Evolutionary conservation across 1,139 yeast genomes (phyloP), one percentile per base, ranked within the genome.

Genomic region (Arxiozyma bovina): DNA sequence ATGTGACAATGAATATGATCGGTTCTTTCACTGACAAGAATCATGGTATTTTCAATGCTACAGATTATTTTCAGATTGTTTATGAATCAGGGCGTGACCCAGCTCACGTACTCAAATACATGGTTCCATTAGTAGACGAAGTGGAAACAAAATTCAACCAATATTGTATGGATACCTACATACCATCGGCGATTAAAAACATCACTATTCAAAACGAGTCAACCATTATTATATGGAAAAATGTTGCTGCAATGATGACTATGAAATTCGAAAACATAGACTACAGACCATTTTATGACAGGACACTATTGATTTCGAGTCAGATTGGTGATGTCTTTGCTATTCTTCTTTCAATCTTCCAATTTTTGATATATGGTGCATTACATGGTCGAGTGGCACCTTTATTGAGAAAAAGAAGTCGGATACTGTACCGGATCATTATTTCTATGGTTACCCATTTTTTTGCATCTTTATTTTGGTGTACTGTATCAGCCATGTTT

Each of bases 241-340:
- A 44, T 48, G 63, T 53, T 51, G 74, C 45, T 4, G 20, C 51
- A 23, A 44, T 47, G 48, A 48, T 40, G 27, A 23, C 54, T 34
- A 51, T 63, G 53, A 50, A 52, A 23, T 76, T 82, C 58, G 50
- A 60, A 3, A 69, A 63, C 51, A 55, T 63, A 8, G 90, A 85
- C 67, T 68, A 74, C 51, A 74, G 76, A 25, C 86, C 87, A 1
- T 75, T 71, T 55, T 70, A 70, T 1, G 74, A 80, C 60, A 73
- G 79, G 2, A 81, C 77, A 2, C 66, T 83, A 27, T 61, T 76
- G 27, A 89, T 88, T 0, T 88, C 91, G 1, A 69, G 81, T 3
- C 88, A 84, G 65, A 82, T 87, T 60, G 96, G 96, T 51, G 75
- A 85, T 57, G 84, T 87, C 69, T 87, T 81, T 68, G 74, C 85